Conservation (phyloP, 495 filamentous ascomycete genomes). For the Hypoxylon lienhwacheense region DNA sequence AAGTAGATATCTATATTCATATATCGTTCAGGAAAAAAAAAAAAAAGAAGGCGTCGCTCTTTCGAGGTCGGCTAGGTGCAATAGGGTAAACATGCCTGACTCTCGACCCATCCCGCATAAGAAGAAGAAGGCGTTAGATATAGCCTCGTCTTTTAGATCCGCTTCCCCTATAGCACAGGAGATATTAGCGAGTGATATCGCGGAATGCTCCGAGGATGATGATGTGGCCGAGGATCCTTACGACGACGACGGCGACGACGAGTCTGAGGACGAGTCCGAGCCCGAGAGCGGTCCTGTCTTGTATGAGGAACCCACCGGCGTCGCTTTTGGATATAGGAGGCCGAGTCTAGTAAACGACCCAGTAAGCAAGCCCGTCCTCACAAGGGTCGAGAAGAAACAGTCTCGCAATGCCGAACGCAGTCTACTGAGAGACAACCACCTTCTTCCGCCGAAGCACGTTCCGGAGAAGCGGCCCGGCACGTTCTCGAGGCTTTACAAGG, state of each 20-base stretch:
- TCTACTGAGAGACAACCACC: slow-evolving; percentile 74
- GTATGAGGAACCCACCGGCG: slow-evolving; percentile 67
- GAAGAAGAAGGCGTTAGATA: slow-evolving; percentile 17
- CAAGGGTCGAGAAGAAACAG: slow-evolving; percentile 62
- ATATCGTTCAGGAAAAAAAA: too few relatives aligned
- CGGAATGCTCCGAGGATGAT: slow-evolving; percentile 58
- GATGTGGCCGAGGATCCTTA: slow-evolving; percentile 37
- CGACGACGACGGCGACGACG: slow-evolving; percentile 57
- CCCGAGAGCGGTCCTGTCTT: slow-evolving; percentile 62
- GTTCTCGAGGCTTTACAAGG: slow-evolving; percentile 41
- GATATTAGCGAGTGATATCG: slow-evolving; percentile 70
- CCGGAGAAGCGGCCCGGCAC: slow-evolving; percentile 14
- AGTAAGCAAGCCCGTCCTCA: slow-evolving; percentile 55
- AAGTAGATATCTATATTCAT: too few relatives aligned
- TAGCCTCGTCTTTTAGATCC: slow-evolving; percentile 52
- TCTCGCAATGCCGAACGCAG: slow-evolving; percentile 73
- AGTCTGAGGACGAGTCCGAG: slow-evolving; percentile 41
- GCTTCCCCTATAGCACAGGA: slow-evolving; percentile 66
- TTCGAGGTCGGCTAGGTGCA: background rate
- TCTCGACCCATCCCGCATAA: slow-evolving; percentile 27
- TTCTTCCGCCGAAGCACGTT: slow-evolving; percentile 67
- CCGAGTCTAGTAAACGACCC: slow-evolving; percentile 45
- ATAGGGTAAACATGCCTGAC: slow-evolving; percentile 25
- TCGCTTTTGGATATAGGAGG: slow-evolving; percentile 62
- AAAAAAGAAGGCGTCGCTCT: too few relatives aligned